Evolutionary conservation across 305 asterid genomes (phyloP).

Genomic region (Nicotiana rustica): DNA sequence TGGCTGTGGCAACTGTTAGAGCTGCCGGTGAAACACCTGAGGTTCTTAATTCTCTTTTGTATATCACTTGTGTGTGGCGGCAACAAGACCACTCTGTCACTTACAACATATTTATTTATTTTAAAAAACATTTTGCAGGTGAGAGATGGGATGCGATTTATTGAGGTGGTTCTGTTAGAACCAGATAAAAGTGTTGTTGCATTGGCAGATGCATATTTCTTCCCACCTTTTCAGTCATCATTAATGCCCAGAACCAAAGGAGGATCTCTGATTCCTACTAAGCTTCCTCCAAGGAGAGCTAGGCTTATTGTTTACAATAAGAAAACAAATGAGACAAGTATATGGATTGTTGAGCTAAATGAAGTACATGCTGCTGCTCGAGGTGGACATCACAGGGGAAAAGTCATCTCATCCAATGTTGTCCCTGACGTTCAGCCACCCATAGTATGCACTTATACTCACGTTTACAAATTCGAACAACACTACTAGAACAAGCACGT

Average conservation of each 20-base stretch:
- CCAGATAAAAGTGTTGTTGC: slow-evolving; percentile 90
- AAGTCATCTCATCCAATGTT: slow-evolving; percentile 74
- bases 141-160: slow-evolving; percentile 92
- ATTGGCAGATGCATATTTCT: slow-evolving; percentile 97
- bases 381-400: slow-evolving; percentile 97
- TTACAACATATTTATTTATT: not conserved
- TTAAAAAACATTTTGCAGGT: slow-evolving; percentile 45
- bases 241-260: slow-evolving; percentile 83
- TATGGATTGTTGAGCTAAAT: slow-evolving; percentile 92
- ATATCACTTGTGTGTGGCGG: not conserved
- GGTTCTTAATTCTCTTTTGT: slow-evolving; percentile 44
- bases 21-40: slow-evolving; percentile 94
- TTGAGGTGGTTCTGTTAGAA: slow-evolving; percentile 90
- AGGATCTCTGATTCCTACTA: slow-evolving; percentile 77
- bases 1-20: slow-evolving; percentile 84
- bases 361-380: slow-evolving; percentile 97
- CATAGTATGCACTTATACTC: slow-evolving; percentile 58
- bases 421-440: slow-evolving; percentile 98
- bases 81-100: not conserved
- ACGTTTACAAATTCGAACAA: no score
- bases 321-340: slow-evolving; percentile 88
- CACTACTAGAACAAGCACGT: no score
- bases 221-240: slow-evolving; percentile 97
- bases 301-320: slow-evolving; percentile 87
- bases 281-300: slow-evolving; percentile 96